A percentile compares a stretch with the other conserved stretches of the same genome.
Conservation (phyloP, 2,329 filamentous ascomycete genomes). For the Cladobotryum mycophilum region DNA sequence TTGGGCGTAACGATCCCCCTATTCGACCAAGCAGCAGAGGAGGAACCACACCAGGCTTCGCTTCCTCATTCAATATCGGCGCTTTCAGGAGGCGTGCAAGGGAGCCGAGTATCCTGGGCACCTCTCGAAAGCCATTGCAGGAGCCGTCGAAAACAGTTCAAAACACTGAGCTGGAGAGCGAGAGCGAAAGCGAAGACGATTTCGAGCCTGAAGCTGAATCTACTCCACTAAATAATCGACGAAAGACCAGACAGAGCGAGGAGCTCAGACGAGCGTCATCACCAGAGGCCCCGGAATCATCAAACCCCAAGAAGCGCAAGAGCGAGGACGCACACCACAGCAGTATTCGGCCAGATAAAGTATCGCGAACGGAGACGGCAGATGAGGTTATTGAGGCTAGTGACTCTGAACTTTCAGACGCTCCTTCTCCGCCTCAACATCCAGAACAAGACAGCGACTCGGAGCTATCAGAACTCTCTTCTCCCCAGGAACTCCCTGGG, state of each 20-base stretch:
- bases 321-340: conserved; percentile 39
- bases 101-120: conserved; percentile 57
- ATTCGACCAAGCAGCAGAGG: conserved; percentile 49
- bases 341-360: conserved; percentile 32
- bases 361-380: conserved; percentile 23
- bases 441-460: conserved; percentile 30
- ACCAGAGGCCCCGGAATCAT: conserved; percentile 19
- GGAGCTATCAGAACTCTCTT: conserved; percentile 31
- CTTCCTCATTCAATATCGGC: conserved; percentile 49
- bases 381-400: conserved; percentile 15
- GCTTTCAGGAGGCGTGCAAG: conserved; percentile 51
- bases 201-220: conserved; percentile 62
- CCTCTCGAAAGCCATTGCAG: conserved; percentile 37
- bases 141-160: conserved; percentile 26
- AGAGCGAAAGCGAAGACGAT: conserved; percentile 40
- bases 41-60: conserved; percentile 41
- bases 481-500: conserved; percentile 26
- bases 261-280: conserved; percentile 18
- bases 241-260: conserved; percentile 30
- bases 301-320: conserved; percentile 50
- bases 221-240: conserved; percentile 50
- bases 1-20: conserved; percentile 44
- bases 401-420: conserved; percentile 27
- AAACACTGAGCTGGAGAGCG: conserved; percentile 32
- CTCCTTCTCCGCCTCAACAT: conserved; percentile 21